These are phyloP conservation scores for Venturia aucupariae DNA, from an alignment of 2,329 filamentous ascomycete genomes.

Conservation along the genomic window DNA sequence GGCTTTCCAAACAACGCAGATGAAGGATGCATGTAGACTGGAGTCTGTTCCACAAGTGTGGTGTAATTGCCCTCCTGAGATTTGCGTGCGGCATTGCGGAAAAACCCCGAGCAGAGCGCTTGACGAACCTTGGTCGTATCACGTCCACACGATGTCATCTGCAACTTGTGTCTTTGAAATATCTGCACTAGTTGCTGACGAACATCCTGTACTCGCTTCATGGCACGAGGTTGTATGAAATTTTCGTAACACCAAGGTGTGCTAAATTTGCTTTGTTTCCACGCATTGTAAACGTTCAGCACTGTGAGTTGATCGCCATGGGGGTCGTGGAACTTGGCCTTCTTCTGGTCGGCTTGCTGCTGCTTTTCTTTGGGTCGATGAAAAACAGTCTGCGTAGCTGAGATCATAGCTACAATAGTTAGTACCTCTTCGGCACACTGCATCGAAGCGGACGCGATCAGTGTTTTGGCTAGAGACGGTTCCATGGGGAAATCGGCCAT, in stretches of 20 bases:
- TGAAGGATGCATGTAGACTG: constrained; percentile 87
- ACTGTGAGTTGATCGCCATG: constrained; percentile 90
- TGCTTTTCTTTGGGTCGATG: constrained; percentile 98
- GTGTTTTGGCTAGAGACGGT: constrained; percentile 77
- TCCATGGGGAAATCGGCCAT: constrained; percentile 99
- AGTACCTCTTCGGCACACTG: constrained; percentile 90
- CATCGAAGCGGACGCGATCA: constrained; percentile 80
- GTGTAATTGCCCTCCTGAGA: constrained; percentile 97
- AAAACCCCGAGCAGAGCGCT: constrained; percentile 87
- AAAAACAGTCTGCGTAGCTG: constrained; percentile 66
- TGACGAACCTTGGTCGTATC: constrained; percentile 81
- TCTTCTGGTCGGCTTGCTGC: constrained; percentile 91
- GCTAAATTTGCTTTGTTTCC: constrained; percentile 76
- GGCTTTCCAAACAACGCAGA: constrained; percentile 92
- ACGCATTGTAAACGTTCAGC: constrained; percentile 94
- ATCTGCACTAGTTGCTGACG: constrained; percentile 86
- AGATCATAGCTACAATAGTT: constrained; percentile 90
- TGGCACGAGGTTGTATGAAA: constrained; percentile 86
- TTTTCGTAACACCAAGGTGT: constrained; percentile 96
- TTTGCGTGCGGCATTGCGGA: constrained; percentile 89
- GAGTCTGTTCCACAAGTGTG: constrained; percentile 89
- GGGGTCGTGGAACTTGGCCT: constrained; percentile 92
- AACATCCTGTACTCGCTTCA: constrained; percentile 84
- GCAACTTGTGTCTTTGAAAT: constrained; percentile 83
- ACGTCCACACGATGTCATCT: constrained; percentile 73